Evolutionary conservation across 768 basidiomycete species (phyloP).

Genomic region (Strobilomyces echinocephalus): DNA sequence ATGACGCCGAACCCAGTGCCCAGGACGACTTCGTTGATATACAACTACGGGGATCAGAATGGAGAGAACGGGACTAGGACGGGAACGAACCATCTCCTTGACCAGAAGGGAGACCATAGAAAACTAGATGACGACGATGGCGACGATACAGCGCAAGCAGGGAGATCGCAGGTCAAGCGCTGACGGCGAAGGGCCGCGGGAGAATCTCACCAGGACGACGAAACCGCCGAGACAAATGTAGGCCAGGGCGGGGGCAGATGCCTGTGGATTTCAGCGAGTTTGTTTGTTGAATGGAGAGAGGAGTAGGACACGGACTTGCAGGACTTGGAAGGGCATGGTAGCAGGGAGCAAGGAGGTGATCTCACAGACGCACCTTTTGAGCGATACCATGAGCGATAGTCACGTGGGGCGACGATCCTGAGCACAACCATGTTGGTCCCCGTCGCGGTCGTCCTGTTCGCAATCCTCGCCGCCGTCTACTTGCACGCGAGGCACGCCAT

Average conservation of each 20-base stretch:
- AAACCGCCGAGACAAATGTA: constrained; percentile 63
- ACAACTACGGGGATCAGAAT: constrained; percentile 43
- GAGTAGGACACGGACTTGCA: constrained; percentile 23
- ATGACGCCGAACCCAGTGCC: constrained; percentile 63
- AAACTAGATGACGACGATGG: constrained; percentile 46
- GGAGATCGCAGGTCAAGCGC: too few species aligned
- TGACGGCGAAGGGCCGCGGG: background rate
- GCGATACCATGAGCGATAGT: too few species aligned
- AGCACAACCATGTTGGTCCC: background rate
- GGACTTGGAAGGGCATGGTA: constrained; percentile 17
- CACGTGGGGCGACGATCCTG: background rate
- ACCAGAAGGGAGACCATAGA: constrained; percentile 79
- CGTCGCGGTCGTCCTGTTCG: constrained; percentile 29
- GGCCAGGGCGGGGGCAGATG: constrained; percentile 47
- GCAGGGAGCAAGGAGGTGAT: too few species aligned
- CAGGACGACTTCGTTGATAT: constrained; percentile 90
- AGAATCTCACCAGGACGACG: constrained; percentile 37
- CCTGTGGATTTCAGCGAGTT: constrained; percentile 36
- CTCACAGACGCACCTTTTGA: background rate
- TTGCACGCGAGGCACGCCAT: constrained; percentile 47
- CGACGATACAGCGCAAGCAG: too few species aligned
- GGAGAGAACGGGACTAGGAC: background rate
- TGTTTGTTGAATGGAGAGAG: constrained; percentile 1
- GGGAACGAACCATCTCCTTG: constrained; percentile 62
- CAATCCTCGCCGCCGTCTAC: constrained; percentile 42